Conservation (phyloP, 768 basidiomycete species). For the Lactifluus volemus region DNA sequence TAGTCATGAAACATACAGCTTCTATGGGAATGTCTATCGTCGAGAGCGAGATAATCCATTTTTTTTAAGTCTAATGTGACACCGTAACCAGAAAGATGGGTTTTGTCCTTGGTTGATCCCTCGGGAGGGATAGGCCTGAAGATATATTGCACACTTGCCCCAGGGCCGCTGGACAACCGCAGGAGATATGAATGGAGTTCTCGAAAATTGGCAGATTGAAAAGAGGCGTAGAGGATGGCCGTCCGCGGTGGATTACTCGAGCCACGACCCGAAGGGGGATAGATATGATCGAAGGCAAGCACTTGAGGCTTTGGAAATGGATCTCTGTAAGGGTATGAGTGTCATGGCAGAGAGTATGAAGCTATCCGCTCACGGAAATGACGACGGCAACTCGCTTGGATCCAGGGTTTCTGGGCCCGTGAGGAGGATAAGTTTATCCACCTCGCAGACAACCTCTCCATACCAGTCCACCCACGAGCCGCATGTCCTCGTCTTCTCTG, state of each 20-base stretch:
- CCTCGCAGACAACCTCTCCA: conserved; percentile 61
- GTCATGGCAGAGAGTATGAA: neutral
- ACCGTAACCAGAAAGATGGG: conserved; percentile 78
- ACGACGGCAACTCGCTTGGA: conserved; percentile 23
- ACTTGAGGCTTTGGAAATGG: conserved; percentile 37
- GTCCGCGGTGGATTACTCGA: conserved; percentile 45
- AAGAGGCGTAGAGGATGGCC: conserved; percentile 71
- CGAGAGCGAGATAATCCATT: conserved; percentile 91
- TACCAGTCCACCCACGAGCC: conserved; percentile 84
- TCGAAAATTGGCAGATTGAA: conserved; percentile 58
- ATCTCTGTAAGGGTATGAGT: conserved; percentile 18
- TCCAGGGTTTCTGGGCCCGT: conserved; percentile 44
- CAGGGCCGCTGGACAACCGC: conserved; percentile 35
- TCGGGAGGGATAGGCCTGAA: conserved; percentile 56
- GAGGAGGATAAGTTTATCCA: conserved; percentile 46
- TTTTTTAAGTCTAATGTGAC: conserved; percentile 92
- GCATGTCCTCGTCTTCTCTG: conserved; percentile 31
- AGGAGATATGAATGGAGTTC: conserved; percentile 60
- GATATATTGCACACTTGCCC: conserved; percentile 58
- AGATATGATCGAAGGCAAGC: conserved; percentile 73
- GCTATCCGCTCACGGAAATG: conserved; percentile 24
- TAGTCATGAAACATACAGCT: conserved; percentile 15
- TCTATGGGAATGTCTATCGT: conserved; percentile 55
- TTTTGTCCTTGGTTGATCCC: conserved; percentile 23
- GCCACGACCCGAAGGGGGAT: conserved; percentile 40